These are phyloP conservation scores for Stereocaulon alpinum DNA, from an alignment of 495 filamentous ascomycete genomes.

Conservation along the genomic window DNA sequence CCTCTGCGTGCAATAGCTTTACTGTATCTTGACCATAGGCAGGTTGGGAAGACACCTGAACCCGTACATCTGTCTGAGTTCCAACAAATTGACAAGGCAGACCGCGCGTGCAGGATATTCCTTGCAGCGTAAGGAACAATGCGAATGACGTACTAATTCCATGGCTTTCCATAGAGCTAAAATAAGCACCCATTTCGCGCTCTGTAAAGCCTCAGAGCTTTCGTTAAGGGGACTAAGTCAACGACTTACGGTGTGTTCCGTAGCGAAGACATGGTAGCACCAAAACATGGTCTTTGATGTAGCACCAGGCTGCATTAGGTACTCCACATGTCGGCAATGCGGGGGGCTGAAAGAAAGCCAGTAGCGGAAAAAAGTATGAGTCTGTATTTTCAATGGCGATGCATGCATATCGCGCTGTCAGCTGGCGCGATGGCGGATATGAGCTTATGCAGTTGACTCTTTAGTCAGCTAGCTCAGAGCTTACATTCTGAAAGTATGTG, in stretches of 20 bases:
- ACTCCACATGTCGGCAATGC: slow-evolving; percentile 6
- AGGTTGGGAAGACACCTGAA: background rate
- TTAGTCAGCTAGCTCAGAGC: background rate
- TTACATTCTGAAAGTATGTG: background rate
- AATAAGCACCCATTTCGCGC: background rate
- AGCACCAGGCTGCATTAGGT: background rate
- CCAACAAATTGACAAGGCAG: background rate
- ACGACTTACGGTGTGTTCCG: background rate
- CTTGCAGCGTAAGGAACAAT: background rate
- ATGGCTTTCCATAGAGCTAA: background rate
- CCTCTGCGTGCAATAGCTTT: background rate
- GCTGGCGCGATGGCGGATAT: background rate
- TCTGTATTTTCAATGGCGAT: background rate
- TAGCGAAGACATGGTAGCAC: background rate
- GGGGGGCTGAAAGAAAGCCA: background rate
- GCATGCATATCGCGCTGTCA: background rate
- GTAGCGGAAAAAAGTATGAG: background rate
- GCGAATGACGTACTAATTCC: background rate
- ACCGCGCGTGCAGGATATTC: background rate
- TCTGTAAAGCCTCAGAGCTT: background rate
- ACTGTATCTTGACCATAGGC: background rate
- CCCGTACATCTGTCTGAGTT: background rate
- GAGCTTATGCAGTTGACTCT: background rate
- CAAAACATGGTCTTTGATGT: background rate
- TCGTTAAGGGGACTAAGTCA: background rate